phyloP scores from a whole-genome alignment of 192 early-diverging fungal species.

The Rhizoclosmatium globosum region DNA sequence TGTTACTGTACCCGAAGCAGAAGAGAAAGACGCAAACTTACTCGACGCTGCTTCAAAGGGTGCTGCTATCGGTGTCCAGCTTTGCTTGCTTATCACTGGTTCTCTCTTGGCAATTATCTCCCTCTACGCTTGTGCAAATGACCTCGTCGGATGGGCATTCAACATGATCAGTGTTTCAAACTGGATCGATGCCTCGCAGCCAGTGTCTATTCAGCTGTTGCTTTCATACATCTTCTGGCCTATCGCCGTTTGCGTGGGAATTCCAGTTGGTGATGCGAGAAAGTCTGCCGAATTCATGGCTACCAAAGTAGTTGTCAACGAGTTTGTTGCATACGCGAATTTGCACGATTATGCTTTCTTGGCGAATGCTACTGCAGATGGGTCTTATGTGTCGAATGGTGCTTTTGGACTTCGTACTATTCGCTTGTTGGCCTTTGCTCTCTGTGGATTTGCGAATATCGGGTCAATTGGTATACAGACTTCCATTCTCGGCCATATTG shows the following conservation, averaged over 20 bases:
- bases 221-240: slow-evolving; percentile 83
- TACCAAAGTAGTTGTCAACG: slow-evolving; percentile 84
- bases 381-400: slow-evolving; percentile 16
- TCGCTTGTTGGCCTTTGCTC: slow-evolving; percentile 69
- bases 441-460: slow-evolving; percentile 89
- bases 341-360: slow-evolving; percentile 21
- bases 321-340: slow-evolving; percentile 82
- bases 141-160: slow-evolving; percentile 73
- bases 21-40: slow-evolving; percentile 73
- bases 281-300: slow-evolving; percentile 73
- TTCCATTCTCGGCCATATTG: slow-evolving; percentile 76
- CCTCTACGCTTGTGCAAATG: slow-evolving; percentile 74
- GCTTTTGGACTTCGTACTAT: slow-evolving; percentile 41
- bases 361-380: slow-evolving; percentile 4
- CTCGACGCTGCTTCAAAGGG: slow-evolving; percentile 86
- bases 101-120: slow-evolving; percentile 80
- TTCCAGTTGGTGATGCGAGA: slow-evolving; percentile 59
- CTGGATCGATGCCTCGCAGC: slow-evolving; percentile 65
- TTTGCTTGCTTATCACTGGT: slow-evolving; percentile 77
- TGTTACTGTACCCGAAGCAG: slow-evolving; percentile 62
- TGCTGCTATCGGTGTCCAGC: slow-evolving; percentile 80
- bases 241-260: slow-evolving; percentile 74
- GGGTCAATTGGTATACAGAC: slow-evolving; percentile 86
- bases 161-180: slow-evolving; percentile 58
- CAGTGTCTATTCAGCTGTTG: slow-evolving; percentile 70